Conservation (phyloP, 306 rosid species). For the Macrotyloma uniflorum region DNA sequence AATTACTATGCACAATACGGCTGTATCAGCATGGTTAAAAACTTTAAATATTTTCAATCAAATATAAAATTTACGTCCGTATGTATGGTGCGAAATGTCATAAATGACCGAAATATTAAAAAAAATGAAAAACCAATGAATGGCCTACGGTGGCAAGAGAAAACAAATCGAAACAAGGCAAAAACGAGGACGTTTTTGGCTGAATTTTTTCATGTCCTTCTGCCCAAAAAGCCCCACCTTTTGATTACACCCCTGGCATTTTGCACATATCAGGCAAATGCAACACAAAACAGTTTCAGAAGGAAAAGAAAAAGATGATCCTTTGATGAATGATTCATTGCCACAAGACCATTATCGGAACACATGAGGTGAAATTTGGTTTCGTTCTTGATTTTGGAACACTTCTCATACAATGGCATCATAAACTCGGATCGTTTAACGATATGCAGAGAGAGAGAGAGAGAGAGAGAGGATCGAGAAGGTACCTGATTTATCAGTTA, state of each 20-base stretch:
- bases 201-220: constrained; percentile 24
- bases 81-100: constrained; percentile 25
- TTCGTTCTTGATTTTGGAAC: background rate
- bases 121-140: constrained; percentile 3
- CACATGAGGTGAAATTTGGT: background rate
- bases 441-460: background rate
- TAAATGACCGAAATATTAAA: background rate
- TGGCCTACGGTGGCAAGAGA: background rate
- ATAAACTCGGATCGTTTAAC: background rate
- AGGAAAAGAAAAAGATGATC: background rate
- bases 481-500: constrained; percentile 39
- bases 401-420: constrained; percentile 6
- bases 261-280: background rate
- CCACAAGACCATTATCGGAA: background rate
- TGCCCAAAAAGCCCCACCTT: background rate
- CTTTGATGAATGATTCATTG: background rate
- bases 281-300: background rate
- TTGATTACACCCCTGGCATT: background rate
- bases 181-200: background rate
- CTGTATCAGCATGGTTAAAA: constrained; percentile 8
- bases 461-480: constrained; percentile 16
- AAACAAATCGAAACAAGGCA: background rate
- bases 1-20: background rate
- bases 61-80: background rate
- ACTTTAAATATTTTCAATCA: background rate